Conservation (phyloP, 768 basidiomycete genomes). For the Phaffia tasmanica region DNA sequence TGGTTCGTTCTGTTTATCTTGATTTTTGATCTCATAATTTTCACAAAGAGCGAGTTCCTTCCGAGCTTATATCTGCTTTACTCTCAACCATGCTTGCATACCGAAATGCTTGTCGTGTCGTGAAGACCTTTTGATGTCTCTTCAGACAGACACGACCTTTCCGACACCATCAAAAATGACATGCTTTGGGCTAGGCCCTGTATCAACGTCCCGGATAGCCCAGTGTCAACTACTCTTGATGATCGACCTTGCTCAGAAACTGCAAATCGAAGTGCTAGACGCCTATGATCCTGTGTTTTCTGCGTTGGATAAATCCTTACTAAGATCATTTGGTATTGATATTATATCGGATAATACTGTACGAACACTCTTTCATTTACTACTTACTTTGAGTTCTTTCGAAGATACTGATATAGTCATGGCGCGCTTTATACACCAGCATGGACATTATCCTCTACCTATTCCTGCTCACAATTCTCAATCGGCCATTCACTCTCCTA, state of each 20-base stretch:
- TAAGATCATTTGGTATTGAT: constrained; percentile 3
- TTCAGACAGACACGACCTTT: constrained; percentile 1
- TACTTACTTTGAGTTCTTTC: neutral
- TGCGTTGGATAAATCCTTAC: neutral
- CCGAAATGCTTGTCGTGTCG: neutral
- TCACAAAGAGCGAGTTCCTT: too few relatives aligned
- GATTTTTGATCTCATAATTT: neutral
- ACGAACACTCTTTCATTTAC: neutral
- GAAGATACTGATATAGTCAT: neutral
- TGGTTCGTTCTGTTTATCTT: neutral
- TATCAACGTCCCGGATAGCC: constrained; percentile 15
- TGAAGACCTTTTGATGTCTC: constrained; percentile 5
- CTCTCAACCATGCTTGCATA: too few relatives aligned
- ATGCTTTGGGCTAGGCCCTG: constrained; percentile 15
- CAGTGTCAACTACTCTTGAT: constrained; percentile 19
- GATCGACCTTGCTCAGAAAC: constrained; percentile 10
- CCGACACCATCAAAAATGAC: constrained; percentile 7
- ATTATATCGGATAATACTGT: constrained; percentile 15
- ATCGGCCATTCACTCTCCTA: too few relatives aligned
- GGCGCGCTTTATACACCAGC: neutral
- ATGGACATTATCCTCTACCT: constrained; percentile 17
- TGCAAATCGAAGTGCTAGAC: constrained; percentile 11
- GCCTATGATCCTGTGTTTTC: constrained; percentile 19
- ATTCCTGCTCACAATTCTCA: too few relatives aligned
- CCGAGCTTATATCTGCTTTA: neutral